Base-by-base conservation (phyloP, 805 yeast species). In the Candida germanica region DNA sequence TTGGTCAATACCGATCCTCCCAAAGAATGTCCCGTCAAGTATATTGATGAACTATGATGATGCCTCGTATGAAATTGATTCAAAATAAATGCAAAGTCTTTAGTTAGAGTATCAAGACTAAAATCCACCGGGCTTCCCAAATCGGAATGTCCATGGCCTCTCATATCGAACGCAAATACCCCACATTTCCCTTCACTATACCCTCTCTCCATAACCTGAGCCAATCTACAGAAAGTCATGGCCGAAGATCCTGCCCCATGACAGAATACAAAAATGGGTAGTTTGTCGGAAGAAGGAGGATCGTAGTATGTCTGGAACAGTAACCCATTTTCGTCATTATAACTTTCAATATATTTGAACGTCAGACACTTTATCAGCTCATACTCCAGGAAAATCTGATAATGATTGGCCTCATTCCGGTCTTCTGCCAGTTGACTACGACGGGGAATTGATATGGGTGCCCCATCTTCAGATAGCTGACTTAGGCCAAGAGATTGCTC, bases 171-270 rank as follows among this genome's bases (percentile, higher is more conserved):
- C 0, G 81, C 55, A 31, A 89, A 69, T 2, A 83, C 53, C 0
- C 91, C 96, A 21, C 84, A 30, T 29, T 49, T 27, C 32, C 54
- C 42, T 59, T 51, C 15, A 7, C 10, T 31, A 17, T 34, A 26
- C 13, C 23, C 23, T 7, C 25, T 26, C n/a, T 23, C 28, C 19
- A 54, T 16, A 50, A 51, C 10, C 6, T 47, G 49, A 1, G 75
- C 58, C 16, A 87, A 49, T 17, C 64, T 54, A 1, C 86, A 84
- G 63, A 85, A 93, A 1, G 96, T 72, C 61, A 86, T 63, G 0
- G 83, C 87, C 2, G 86, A 76, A 0, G 97, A 88, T 0, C 98
- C 98, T 1, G 96, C 97, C 2, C 99, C 99, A 58, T 93, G 99
- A 46, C 87, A 93, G 47, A 80, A 79, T 2, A 93, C 61, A 47